phyloP scores from a whole-genome alignment of 768 basidiomycete genomes.

The Lactarius quietus region DNA sequence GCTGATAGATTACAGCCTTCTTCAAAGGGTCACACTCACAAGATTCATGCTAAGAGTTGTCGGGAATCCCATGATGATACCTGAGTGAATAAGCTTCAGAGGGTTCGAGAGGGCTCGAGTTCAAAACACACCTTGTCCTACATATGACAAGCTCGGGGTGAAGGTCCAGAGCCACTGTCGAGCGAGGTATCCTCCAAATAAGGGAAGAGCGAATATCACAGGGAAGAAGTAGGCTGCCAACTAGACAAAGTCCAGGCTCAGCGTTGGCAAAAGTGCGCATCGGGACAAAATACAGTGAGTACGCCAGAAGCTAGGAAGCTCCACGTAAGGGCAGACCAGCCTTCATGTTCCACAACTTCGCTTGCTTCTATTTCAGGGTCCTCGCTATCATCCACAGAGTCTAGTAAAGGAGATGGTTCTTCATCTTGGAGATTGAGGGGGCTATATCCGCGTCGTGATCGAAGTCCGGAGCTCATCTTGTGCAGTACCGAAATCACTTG shows the following conservation, averaged over 20 bases:
- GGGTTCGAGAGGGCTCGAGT: neutral
- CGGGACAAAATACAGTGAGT: constrained; percentile 63
- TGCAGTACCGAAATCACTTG: constrained; percentile 92
- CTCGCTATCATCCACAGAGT: constrained; percentile 26
- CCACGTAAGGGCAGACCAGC: constrained; percentile 73
- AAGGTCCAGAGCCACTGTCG: constrained; percentile 92
- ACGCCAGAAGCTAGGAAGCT: constrained; percentile 74
- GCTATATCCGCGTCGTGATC: constrained; percentile 56
- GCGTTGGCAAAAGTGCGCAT: neutral
- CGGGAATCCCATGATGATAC: constrained; percentile 97
- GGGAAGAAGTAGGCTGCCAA: constrained; percentile 88
- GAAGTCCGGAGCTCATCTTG: constrained; percentile 53
- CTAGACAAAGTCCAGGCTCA: constrained; percentile 39
- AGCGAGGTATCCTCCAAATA: constrained; percentile 82
- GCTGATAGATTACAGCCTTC: constrained; percentile 7
- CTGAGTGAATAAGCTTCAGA: constrained; percentile 35
- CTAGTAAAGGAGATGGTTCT: constrained; percentile 21
- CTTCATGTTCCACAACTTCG: constrained; percentile 55
- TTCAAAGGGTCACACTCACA: constrained; percentile 39
- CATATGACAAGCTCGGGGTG: constrained; percentile 86
- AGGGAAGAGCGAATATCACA: constrained; percentile 77
- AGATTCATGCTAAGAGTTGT: constrained; percentile 92
- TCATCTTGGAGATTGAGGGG: constrained; percentile 35
- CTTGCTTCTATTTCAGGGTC: constrained; percentile 35
- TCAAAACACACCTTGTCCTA: constrained; percentile 70